Base-by-base conservation (phyloP, 148 eudicot genomes). In the Rhododendron vialii region DNA sequence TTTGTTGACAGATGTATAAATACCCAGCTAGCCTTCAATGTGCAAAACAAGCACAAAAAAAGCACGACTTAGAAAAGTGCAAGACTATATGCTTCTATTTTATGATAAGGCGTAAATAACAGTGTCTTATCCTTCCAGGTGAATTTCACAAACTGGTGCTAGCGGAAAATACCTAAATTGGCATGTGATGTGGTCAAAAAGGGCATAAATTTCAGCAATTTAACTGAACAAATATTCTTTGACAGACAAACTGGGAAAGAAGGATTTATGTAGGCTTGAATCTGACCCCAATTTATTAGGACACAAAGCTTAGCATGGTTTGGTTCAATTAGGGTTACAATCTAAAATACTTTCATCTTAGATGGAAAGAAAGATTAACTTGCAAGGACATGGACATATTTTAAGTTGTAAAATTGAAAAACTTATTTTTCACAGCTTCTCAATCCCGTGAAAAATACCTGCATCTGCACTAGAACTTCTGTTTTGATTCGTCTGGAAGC, bases 401-500 rank as follows among this genome's bases (percentile, higher is more conserved):
- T 71, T 48, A 11, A 30, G 65, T 17, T 47, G 79, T 24, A 5
- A 30, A 18, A 57, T 28, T 3, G 7, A 69, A 69, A 9, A 77
- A 33, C 6, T 82, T 20, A 36, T 20, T 59, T 22, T 61, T 36
- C 84, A 82, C 22, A 0, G 45, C 33, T 24, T 59, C 50, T 41
- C 33, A 41, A 4, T 59, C 61, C 51, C 20, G 20, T 24, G 73
- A 78, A 43, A 85, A 28, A 45, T 77, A 97, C 99, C 99, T 97
- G 99, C 99, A 97, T 97, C 90, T 97, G 99, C 89, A 97, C 99
- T 75, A 97, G 95, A 85, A 97, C 91, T 89, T 97, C 99, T 45
- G 99, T 97, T 91, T 97, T 97, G 83, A 97, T 97, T 88, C 99
- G 98, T 77, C 99, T 90, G 35, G 99, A 97, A 88, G 99, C 99